Percentiles rank a stretch among this genome's conserved stretches.
phyloP scores from a whole-genome alignment of 1,284 basidiomycete species.

The Ustilago bromivora region DNA sequence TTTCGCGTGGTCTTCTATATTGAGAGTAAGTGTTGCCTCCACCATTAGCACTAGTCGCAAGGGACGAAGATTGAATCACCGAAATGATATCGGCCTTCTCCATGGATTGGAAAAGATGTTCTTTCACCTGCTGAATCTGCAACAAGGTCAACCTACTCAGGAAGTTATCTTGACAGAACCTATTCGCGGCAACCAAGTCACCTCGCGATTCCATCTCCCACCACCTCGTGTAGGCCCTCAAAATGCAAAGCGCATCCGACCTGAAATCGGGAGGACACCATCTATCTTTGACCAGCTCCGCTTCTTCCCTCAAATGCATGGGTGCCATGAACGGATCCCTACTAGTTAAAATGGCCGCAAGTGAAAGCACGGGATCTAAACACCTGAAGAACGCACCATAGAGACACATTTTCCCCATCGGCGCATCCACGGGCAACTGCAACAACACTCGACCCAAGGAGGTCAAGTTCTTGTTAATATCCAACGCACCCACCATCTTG shows the following conservation, averaged over 20 bases:
- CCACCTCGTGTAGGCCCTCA: slow-evolving; percentile 88
- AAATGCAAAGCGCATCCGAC: slow-evolving; percentile 84
- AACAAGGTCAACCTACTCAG: slow-evolving; percentile 85
- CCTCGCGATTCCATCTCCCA: slow-evolving; percentile 57
- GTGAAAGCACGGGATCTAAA: slow-evolving; percentile 86
- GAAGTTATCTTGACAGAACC: slow-evolving; percentile 89
- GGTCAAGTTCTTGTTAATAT: slow-evolving; percentile 82
- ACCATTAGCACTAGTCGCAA: slow-evolving; percentile 12
- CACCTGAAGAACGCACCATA: slow-evolving; percentile 95
- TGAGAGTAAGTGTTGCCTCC: slow-evolving; percentile 25
- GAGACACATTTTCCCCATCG: slow-evolving; percentile 88
- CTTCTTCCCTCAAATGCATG: slow-evolving; percentile 71
- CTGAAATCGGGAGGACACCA: slow-evolving; percentile 85
- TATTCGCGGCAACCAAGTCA: slow-evolving; percentile 74
- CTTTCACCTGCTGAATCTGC: slow-evolving; percentile 85
- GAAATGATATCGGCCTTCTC: slow-evolving; percentile 74
- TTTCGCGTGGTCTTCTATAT: slow-evolving; percentile 52
- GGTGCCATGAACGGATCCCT: slow-evolving; percentile 92
- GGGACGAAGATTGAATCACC: slow-evolving; percentile 50
- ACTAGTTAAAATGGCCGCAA: slow-evolving; percentile 89
- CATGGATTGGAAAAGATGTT: slow-evolving; percentile 82
- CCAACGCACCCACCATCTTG: slow-evolving; percentile 88
- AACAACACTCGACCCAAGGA: slow-evolving; percentile 88
- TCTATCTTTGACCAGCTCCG: slow-evolving; percentile 79
- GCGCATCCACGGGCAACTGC: slow-evolving; percentile 88